phyloP scores from a whole-genome alignment of 2,329 filamentous ascomycete species.

The Verticillium nubilum region DNA sequence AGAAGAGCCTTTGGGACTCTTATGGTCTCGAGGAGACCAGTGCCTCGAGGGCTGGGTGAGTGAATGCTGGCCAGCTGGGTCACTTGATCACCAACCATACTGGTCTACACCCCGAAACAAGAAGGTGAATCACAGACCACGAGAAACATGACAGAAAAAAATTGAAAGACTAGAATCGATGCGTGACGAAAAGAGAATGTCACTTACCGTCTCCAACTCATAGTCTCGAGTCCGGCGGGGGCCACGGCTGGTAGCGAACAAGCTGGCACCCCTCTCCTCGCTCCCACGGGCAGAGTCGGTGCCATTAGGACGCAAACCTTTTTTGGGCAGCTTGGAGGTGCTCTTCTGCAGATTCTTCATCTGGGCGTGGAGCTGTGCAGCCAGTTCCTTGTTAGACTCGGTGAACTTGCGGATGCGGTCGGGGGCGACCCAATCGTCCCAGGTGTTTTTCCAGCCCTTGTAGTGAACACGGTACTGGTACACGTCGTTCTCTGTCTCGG shows the following conservation, averaged over 20 bases:
- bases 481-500: conserved; percentile 61
- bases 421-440: conserved; percentile 97
- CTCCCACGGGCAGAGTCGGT: conserved; percentile 66
- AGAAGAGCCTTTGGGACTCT: no score
- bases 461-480: conserved; percentile 94
- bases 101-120: not conserved
- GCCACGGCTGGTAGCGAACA: conserved; percentile 58
- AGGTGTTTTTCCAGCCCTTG: conserved; percentile 99
- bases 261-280: conserved; percentile 66
- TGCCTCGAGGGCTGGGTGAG: not conserved
- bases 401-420: conserved; percentile 92
- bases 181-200: conserved; percentile 7
- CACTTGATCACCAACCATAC: not conserved
- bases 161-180: not conserved
- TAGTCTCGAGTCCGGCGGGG: conserved; percentile 73
- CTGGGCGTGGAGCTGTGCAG: conserved; percentile 65
- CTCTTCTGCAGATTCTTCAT: conserved; percentile 51
- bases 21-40: not conserved
- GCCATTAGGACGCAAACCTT: conserved; percentile 37
- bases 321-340: conserved; percentile 49
- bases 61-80: not conserved
- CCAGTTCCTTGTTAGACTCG: conserved; percentile 90
- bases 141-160: not conserved
- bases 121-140: not conserved
- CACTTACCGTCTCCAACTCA: conserved; percentile 76